Evolutionary conservation across 768 basidiomycete genomes (phyloP), one percentile per base, ranked within the genome.

Genomic region (Solioccasus polychromus): DNA sequence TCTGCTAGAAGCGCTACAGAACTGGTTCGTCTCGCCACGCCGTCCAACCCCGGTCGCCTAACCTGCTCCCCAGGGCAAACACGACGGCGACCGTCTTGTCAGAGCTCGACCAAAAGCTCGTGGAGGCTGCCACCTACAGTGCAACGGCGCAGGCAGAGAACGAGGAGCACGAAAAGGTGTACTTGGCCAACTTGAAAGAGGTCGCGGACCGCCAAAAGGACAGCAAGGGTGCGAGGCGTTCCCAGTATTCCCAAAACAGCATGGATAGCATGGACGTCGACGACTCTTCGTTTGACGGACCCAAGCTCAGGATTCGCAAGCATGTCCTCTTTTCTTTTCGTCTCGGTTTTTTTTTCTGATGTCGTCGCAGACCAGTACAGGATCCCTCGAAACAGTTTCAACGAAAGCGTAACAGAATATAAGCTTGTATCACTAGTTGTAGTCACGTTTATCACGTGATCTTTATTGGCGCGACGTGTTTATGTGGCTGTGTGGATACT

Each of bases 21-120:
- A 80, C 50, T 91, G 88, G 87, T 85, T 36, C 48, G 80, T 63
- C 20, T 30, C 35, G 22, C 24, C 26, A 7, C 24, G 14, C 10
- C 28, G 28, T 39, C n/a, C 30, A n/a, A 22, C 19, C 47, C 37
- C 20, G 39, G 23, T 25, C 22, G 38, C 1, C 36, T 48, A 31
- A 53, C 45, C 10, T 43, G 41, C 30, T 55, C 52, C 17, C 10
- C 56, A 88, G 86, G 87, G 80, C 85, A 10, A 69, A 73, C 12
- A 90, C 83, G 10, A 86, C 88, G 2, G 74, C 83, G 5, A 66
- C 75, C 5, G 83, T 93, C 6, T 75, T 95, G 39, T 57, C 73
- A 5, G 80, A 88, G 4, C 77, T 95, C 14, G 88, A 92, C 54
- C 66, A 71, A 22, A 86, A 87, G 67, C 77, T 94, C 35, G 63